Conservation (phyloP, 108 stramenopile genomes). For the Fistulifera pelliculosa region DNA sequence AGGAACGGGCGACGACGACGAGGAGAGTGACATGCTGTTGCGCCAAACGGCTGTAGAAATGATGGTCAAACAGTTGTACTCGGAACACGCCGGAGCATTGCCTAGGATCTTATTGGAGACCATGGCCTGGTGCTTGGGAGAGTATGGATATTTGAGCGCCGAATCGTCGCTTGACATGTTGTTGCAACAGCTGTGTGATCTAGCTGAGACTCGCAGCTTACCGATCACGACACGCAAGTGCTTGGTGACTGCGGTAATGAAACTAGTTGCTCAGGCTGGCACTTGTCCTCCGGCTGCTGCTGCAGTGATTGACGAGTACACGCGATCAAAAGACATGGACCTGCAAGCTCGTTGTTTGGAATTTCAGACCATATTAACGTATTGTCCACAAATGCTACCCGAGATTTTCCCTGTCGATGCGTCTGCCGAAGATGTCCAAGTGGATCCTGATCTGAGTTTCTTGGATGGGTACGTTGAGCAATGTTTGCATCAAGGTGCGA, state of each 20-base stretch:
- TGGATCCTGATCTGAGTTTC: constrained; percentile 84
- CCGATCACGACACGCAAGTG: constrained; percentile 61
- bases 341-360: constrained; percentile 91
- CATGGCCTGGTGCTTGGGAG: constrained; percentile 97
- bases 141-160: constrained; percentile 90
- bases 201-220: constrained; percentile 21
- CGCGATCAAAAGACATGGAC: constrained; percentile 77
- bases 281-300: constrained; percentile 79
- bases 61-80: constrained; percentile 71
- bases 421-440: constrained; percentile 83
- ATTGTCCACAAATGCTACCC: constrained; percentile 60
- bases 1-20: constrained; percentile 91
- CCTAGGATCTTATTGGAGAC: constrained; percentile 85
- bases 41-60: constrained; percentile 88
- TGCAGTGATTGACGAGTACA: constrained; percentile 79
- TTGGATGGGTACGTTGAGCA: constrained; percentile 81
- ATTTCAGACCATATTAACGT: constrained; percentile 73
- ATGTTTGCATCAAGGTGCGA: constrained; percentile 80
- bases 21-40: constrained; percentile 81
- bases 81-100: constrained; percentile 41
- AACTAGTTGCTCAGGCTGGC: constrained; percentile 91
- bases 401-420: constrained; percentile 96
- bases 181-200: constrained; percentile 57
- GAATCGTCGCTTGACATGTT: constrained; percentile 54
- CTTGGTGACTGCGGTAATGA: constrained; percentile 84